phyloP scores from a whole-genome alignment of 2,329 filamentous ascomycete species.

The Thielaviopsis punctulata region DNA sequence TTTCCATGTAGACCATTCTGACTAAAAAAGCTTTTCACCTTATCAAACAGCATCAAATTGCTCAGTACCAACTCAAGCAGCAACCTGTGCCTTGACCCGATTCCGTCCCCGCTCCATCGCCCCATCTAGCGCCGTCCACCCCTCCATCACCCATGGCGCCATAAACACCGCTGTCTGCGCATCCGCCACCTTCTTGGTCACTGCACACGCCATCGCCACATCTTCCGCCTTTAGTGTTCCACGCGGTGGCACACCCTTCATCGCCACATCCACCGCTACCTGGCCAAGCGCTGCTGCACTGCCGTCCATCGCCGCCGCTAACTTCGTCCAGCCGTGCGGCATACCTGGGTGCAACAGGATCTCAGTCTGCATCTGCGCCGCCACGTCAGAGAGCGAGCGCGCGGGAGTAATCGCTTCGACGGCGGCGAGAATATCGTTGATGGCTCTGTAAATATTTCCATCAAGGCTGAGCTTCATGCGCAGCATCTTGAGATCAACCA shows the following conservation, averaged over 20 bases:
- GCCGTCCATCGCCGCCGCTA: constrained; percentile 43
- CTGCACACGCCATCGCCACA: constrained; percentile 55
- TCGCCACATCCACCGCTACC: constrained; percentile 40
- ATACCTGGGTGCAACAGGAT: constrained; percentile 69
- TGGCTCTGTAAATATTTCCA: constrained; percentile 44
- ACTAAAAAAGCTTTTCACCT: too few relatives aligned
- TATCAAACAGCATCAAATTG: too few relatives aligned
- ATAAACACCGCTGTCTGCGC: constrained; percentile 62
- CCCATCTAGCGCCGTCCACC: constrained; percentile 43
- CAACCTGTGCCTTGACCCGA: background rate
- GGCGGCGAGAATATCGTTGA: constrained; percentile 60
- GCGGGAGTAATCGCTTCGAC: constrained; percentile 44
- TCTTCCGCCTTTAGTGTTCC: constrained; percentile 52
- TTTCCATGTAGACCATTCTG: too few relatives aligned
- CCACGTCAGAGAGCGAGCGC: constrained; percentile 30
- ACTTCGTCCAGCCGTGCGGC: constrained; percentile 62
- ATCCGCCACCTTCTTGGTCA: constrained; percentile 53
- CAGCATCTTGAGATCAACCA: constrained; percentile 56
- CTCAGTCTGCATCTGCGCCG: constrained; percentile 53
- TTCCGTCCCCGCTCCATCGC: constrained; percentile 16
- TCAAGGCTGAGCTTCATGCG: constrained; percentile 49
- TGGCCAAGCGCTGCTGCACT: constrained; percentile 60
- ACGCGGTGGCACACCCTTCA: constrained; percentile 53
- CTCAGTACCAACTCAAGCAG: too few relatives aligned
- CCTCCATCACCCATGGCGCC: constrained; percentile 57